Conservation (phyloP, 371 early-diverging fungal genomes). For the Chytridiales sp. region DNA sequence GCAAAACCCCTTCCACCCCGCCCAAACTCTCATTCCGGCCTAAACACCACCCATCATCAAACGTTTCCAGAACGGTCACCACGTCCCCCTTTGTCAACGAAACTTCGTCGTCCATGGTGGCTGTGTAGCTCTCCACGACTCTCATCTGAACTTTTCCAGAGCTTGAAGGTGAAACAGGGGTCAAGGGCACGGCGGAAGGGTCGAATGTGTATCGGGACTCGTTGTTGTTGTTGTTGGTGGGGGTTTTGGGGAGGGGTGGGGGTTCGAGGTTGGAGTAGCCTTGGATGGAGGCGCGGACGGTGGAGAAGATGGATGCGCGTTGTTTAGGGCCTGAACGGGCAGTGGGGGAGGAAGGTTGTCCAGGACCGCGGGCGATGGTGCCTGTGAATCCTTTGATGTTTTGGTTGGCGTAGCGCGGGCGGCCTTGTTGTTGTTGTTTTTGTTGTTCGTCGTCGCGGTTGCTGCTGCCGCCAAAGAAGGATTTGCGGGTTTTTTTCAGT, state of each 20-base stretch:
- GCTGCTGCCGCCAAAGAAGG: constrained; percentile 5
- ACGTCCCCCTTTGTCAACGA: constrained; percentile 28
- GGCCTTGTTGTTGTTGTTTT: not conserved
- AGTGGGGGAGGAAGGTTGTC: too few relatives aligned
- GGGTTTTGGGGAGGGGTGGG: not conserved
- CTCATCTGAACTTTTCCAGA: constrained; percentile 25
- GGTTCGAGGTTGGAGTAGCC: not conserved
- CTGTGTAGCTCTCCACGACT: constrained; percentile 27
- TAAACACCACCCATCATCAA: too few relatives aligned
- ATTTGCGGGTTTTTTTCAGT: not conserved
- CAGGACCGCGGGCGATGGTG: constrained; percentile 21
- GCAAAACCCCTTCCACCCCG: too few relatives aligned
- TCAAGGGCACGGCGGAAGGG: too few relatives aligned
- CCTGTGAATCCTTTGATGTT: constrained; percentile 7
- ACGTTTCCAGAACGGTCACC: constrained; percentile 30
- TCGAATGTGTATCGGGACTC: too few relatives aligned
- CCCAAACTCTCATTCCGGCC: too few relatives aligned
- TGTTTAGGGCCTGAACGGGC: not conserved
- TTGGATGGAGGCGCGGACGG: not conserved
- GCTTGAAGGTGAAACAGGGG: too few relatives aligned
- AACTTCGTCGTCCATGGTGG: constrained; percentile 33
- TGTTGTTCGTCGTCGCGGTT: not conserved
- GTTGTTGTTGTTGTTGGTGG: not conserved
- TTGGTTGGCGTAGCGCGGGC: not conserved
- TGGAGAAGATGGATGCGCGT: constrained; percentile 1